A percentile compares a stretch with the other conserved stretches of the same genome.
These are phyloP conservation scores for Colletotrichum spaethianum DNA, from an alignment of 2,329 filamentous ascomycete species.

Conservation along the genomic window DNA sequence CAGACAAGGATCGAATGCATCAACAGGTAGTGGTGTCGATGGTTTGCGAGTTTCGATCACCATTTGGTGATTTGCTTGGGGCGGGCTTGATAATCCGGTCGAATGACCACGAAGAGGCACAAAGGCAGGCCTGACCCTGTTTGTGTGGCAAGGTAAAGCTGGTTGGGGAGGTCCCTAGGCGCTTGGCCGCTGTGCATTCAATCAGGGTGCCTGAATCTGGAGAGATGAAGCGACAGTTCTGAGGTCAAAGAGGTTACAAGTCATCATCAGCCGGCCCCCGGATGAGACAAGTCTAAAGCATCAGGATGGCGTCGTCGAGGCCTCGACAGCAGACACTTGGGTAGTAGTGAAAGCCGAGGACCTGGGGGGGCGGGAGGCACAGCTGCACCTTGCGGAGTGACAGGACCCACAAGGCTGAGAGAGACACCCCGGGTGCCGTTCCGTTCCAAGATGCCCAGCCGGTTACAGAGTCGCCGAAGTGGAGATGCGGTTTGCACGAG, in stretches of 20 bases:
- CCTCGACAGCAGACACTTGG: neutral
- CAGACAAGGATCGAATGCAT: too few species aligned
- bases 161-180: neutral
- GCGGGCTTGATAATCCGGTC: neutral
- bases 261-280: too few species aligned
- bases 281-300: too few species aligned
- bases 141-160: neutral
- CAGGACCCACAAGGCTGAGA: constrained; percentile 40
- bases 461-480: constrained; percentile 31
- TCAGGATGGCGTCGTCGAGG: neutral
- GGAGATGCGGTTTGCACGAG: neutral
- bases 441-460: constrained; percentile 32
- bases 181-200: neutral
- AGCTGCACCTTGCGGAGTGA: neutral
- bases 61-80: neutral
- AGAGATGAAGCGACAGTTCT: neutral
- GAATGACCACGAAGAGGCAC: neutral
- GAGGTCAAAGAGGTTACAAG: too few species aligned
- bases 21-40: neutral
- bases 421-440: constrained; percentile 2
- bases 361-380: neutral
- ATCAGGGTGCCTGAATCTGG: too few species aligned
- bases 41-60: neutral
- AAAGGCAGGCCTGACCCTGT: neutral
- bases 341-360: neutral